Evolutionary conservation across 2,329 filamentous ascomycete species (phyloP), one percentile per base, ranked within the genome.

Genomic region (Reticulascus tulasneorum): DNA sequence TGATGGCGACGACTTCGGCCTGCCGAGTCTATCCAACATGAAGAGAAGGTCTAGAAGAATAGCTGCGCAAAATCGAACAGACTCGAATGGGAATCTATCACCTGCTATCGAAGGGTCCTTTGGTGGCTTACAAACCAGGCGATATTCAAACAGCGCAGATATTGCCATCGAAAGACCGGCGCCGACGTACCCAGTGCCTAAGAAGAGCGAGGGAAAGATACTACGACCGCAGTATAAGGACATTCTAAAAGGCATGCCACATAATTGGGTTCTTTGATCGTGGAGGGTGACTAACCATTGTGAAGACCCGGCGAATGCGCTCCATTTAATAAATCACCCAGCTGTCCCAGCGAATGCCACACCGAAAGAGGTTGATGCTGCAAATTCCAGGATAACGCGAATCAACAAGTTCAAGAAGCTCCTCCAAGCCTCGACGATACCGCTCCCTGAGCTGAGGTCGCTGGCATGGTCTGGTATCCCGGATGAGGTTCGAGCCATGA

Each of bases 321-420:
- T 98, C 28, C 91, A 98, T 58, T 77, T 98, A 7, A 97, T 98
- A 51, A 86, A 86, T 50, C 90, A 98, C 61, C 82, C 89, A 6
- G 67, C 86, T 1, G 71, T 86, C 29, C 79, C 87, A 9, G 64
- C 75, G 18, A 83, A 84, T 54, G 87, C 90, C 3, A 77, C 81
- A 1, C 74, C 82, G 2, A 97, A 94, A 58, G 88, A 96, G 55
- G 71, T 83, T 13, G 91, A 97, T 55, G 84, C 82, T 10, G 82
- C 94, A 55, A 90, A 86, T 38, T 85, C 90, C 28, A 81, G 88
- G 42, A 93, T 95, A 51, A 85, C 86, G 7, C 82, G 93, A 45
- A 98, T 98, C 58, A 96, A 98, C 66, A 97, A 97, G 58, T 98
- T 98, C 67, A 98, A 98, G 63, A 85, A 84, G 51, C 86, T 98